Evolutionary conservation across 2,329 filamentous ascomycete species (phyloP).

Genomic region (Colletotrichum sp.): DNA sequence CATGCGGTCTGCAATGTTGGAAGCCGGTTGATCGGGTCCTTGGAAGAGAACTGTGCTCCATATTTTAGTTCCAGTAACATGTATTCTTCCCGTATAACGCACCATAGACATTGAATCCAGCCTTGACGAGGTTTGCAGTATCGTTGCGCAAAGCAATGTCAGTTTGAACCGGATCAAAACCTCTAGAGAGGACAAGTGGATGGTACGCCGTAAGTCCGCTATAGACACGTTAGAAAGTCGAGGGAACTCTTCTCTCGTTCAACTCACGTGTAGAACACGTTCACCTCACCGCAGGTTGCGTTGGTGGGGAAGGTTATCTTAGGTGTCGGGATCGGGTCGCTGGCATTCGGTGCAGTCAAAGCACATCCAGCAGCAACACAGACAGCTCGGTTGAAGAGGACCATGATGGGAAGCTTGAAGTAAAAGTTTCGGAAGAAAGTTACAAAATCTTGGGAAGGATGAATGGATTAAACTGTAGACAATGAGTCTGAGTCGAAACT

Average conservation of each 20-base stretch:
- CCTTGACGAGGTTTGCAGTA: neutral
- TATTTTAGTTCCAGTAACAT: neutral
- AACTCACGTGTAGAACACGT: neutral
- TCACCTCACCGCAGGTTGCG: neutral
- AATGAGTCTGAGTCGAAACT: neutral
- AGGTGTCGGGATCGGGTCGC: neutral
- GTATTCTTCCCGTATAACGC: neutral
- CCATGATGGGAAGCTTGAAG: neutral
- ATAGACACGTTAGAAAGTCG: neutral
- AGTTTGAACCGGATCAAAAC: neutral
- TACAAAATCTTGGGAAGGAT: neutral
- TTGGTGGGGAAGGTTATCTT: neutral
- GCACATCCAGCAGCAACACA: neutral
- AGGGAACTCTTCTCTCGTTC: neutral
- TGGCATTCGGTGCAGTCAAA: neutral
- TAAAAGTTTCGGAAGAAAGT: neutral
- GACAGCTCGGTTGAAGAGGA: neutral
- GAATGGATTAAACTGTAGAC: neutral
- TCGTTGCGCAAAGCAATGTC: neutral
- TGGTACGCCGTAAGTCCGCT: neutral
- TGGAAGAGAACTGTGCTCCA: neutral
- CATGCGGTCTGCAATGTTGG: neutral
- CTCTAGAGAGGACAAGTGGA: neutral
- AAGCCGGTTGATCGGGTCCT: neutral
- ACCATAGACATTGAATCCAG: neutral